Evolutionary conservation across 306 rosid species (phyloP), one percentile per base, ranked within the genome.

Genomic region (Psophocarpus tetragonolobus): DNA sequence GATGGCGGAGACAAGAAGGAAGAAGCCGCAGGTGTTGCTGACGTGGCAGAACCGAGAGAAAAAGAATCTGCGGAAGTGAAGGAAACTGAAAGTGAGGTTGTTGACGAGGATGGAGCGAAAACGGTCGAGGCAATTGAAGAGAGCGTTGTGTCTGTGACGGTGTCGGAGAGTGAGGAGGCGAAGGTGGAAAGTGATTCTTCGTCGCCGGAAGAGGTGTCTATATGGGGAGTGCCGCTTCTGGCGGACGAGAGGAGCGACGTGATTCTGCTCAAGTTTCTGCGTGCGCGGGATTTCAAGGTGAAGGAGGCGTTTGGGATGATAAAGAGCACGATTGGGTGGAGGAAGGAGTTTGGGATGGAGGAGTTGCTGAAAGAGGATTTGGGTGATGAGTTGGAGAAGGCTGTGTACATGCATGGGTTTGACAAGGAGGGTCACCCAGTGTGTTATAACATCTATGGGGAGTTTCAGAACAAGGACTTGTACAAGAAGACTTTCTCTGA

Each of bases 381-480:
- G 4, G 84, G 81, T 1, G 82, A 50, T 27, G 91, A 85, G 29
- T 36, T 87, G 4, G 88, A 85, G 39, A 85, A 83, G 60, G 83
- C 68, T 0, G 95, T 84, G 32, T 90, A 79, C 79, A 88, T 88
- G 93, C 85, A 85, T 45, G 95, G 97, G 1, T 76, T 61, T 0
- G 90, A 87, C 24, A 90, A 85, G 76, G 93, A 82, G 68, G 90
- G 97, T 1, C 93, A 92, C 61, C 97, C 95, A 0, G 90, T 92
- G n/a, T 90, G 94, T 73, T 92, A 92, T 39, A 92, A 86, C 23
- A 73, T 84, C 5, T 92, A 87, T 30, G 94, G 94, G 0, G 88
- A 85, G 62, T 88, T 90, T 20, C 88, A 83, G 78, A 80, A 81
- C 63, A 90, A 86, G 60, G 91, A 83, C 68, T 54, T 90, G 0